Evolutionary conservation across 257 asterid species (phyloP).

Genomic region (Solanum virginianum): DNA sequence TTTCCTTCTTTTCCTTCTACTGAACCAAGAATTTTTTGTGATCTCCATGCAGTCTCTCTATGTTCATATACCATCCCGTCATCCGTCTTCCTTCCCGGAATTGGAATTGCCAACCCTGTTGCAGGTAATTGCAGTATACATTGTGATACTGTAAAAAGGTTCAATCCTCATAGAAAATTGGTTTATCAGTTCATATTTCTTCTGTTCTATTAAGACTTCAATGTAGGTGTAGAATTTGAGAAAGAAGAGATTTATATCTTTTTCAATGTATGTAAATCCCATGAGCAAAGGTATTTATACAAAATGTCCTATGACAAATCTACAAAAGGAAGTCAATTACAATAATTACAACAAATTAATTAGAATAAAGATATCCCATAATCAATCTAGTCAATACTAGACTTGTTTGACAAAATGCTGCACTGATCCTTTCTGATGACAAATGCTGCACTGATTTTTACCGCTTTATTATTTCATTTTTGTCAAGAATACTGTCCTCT

Average conservation of each 20-base stretch:
- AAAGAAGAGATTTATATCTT: neutral
- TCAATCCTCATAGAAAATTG: neutral
- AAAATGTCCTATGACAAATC: neutral
- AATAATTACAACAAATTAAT: neutral
- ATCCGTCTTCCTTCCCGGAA: conserved; percentile 89
- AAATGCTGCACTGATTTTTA: neutral
- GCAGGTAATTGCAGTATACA: conserved; percentile 39
- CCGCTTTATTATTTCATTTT: neutral
- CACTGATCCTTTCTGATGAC: neutral
- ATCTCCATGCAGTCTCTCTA: conserved; percentile 64
- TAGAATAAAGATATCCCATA: neutral
- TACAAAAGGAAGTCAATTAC: neutral
- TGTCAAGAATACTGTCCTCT: neutral
- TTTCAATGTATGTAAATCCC: neutral
- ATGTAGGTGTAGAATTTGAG: neutral
- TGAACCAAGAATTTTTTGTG: neutral
- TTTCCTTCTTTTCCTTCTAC: neutral
- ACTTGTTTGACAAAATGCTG: neutral
- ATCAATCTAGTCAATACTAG: neutral
- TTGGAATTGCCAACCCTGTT: conserved; percentile 84
- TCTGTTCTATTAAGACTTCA: neutral
- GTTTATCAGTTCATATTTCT: neutral
- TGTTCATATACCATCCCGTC: conserved; percentile 89
- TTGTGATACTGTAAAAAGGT: neutral
- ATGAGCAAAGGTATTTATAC: neutral